Evolutionary conservation across 768 basidiomycete genomes (phyloP).

Genomic region (Cyclocybe aegerita): DNA sequence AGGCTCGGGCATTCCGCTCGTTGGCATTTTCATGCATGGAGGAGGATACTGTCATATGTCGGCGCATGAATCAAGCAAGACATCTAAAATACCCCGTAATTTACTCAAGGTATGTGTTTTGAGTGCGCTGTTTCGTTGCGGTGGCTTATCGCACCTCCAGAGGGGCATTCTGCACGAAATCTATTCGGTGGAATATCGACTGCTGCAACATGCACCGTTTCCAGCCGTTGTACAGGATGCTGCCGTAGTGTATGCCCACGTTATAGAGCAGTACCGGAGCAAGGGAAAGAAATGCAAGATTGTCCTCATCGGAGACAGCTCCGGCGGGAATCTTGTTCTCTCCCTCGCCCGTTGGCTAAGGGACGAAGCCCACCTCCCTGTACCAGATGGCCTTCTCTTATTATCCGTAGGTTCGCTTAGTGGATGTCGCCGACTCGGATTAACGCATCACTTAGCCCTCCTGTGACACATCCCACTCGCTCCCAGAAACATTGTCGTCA

Average conservation of each 20-base stretch:
- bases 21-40: constrained; percentile 54
- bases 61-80: constrained; percentile 46
- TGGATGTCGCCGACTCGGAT: background rate
- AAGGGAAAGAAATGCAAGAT: constrained; percentile 30
- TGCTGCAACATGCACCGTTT: constrained; percentile 51
- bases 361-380: constrained; percentile 44
- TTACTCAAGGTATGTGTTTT: constrained; percentile 35
- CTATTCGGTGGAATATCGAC: constrained; percentile 50
- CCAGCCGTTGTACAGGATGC: constrained; percentile 55
- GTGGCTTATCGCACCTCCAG: constrained; percentile 13
- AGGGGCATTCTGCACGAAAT: constrained; percentile 32
- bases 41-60: constrained; percentile 61
- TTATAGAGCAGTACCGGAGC: constrained; percentile 31
- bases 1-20: constrained; percentile 27
- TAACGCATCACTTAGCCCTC: constrained; percentile 16
- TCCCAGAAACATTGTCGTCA: constrained; percentile 47
- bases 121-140: background rate
- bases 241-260: constrained; percentile 49
- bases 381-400: constrained; percentile 45
- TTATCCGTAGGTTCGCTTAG: constrained; percentile 35
- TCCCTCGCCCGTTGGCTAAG: constrained; percentile 53
- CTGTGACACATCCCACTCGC: constrained; percentile 40
- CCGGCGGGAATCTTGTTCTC: constrained; percentile 53
- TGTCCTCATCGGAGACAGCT: constrained; percentile 53
- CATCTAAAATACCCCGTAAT: constrained; percentile 48